Conservation (phyloP, 208 protist species). For the Spongospora subterranea region DNA sequence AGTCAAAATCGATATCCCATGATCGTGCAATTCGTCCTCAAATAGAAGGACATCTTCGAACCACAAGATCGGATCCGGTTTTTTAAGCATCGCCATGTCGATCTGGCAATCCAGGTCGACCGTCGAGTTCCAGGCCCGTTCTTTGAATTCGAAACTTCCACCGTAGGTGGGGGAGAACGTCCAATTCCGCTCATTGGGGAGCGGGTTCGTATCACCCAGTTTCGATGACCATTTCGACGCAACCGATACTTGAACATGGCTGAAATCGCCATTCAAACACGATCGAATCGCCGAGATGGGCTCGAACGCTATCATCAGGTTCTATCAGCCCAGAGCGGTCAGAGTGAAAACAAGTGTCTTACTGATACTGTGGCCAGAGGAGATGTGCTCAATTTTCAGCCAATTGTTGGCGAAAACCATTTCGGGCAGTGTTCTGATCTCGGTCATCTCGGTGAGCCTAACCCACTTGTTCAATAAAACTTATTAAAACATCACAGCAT, state of each 20-base stretch:
- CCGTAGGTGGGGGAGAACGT: slow-evolving; percentile 32
- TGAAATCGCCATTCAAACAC: not conserved
- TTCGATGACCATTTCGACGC: not conserved
- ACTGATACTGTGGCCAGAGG: not conserved
- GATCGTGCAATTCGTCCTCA: slow-evolving; percentile 77
- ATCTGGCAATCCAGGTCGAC: not conserved
- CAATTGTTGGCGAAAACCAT: slow-evolving; percentile 60
- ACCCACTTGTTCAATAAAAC: not conserved
- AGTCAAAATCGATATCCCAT: slow-evolving; percentile 69
- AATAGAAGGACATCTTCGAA: slow-evolving; percentile 75
- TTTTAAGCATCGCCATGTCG: slow-evolving; percentile 12
- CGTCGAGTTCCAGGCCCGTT: not conserved
- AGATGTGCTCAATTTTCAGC: not conserved
- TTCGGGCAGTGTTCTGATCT: slow-evolving; percentile 29
- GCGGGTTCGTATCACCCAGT: not conserved
- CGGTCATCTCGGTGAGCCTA: not conserved
- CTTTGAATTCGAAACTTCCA: not conserved
- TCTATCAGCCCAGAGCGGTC: not conserved
- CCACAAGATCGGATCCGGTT: slow-evolving; percentile 73
- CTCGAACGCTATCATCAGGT: not conserved
- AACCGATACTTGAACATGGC: slow-evolving; percentile 1
- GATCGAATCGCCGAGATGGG: not conserved
- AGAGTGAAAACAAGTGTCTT: not conserved
- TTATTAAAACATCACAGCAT: too few species aligned
- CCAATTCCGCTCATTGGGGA: not conserved